Evolutionary conservation across 305 asterid genomes (phyloP).

Genomic region (Ruellia speciosa): DNA sequence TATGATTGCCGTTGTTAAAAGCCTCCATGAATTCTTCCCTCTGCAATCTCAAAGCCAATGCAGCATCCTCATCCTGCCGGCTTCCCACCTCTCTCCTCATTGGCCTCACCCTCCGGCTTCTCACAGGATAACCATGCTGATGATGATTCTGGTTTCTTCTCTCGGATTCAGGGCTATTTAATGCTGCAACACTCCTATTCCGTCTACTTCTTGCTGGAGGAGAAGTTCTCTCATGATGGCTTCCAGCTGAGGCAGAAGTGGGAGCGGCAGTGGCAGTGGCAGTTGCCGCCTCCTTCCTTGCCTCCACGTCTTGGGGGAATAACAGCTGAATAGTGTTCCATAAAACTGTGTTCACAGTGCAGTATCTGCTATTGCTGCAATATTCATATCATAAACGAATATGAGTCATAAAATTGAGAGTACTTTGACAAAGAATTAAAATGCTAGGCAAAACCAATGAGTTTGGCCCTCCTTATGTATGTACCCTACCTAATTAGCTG

Average conservation of each 20-base stretch:
- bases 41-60: conserved; percentile 85
- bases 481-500: conserved; percentile 62
- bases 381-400: neutral
- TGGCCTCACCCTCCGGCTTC: conserved; percentile 24
- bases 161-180: conserved; percentile 36
- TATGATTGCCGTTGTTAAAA: conserved; percentile 27
- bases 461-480: too few relatives aligned
- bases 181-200: conserved; percentile 28
- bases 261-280: conserved; percentile 3
- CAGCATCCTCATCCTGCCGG: conserved; percentile 75
- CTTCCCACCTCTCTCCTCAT: conserved; percentile 29
- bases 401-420: too few relatives aligned
- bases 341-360: conserved; percentile 81
- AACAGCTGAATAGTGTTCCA: conserved; percentile 90
- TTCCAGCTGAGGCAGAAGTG: conserved; percentile 19
- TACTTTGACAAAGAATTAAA: neutral
- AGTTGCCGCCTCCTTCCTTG: conserved; percentile 34
- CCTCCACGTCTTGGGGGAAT: conserved; percentile 77
- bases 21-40: conserved; percentile 76
- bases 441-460: too few relatives aligned
- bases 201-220: conserved; percentile 21
- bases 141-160: conserved; percentile 22
- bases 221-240: neutral
- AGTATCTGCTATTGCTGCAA: conserved; percentile 68
- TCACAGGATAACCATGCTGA: conserved; percentile 6